A percentile compares a stretch with the other conserved stretches of the same genome.
phyloP scores from a whole-genome alignment of 331 rosid genomes.

The Quercus tomentella region DNA sequence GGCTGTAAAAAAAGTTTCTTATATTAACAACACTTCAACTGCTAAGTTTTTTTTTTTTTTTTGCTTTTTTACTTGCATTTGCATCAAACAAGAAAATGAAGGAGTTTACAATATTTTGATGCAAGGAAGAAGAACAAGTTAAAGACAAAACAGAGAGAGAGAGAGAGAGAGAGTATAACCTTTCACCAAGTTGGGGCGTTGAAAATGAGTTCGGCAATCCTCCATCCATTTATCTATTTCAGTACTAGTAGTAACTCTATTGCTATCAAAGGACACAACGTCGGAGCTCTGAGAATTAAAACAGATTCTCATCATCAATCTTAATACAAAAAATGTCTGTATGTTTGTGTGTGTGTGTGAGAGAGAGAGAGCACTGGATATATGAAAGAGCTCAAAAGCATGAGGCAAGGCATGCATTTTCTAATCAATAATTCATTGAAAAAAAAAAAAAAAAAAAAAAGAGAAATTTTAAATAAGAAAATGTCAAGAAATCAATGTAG shows the following conservation, averaged over 20 bases:
- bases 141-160: neutral
- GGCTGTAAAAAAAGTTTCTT: slow-evolving; percentile 1
- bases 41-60: neutral
- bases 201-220: slow-evolving; percentile 26
- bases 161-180: slow-evolving; percentile 33
- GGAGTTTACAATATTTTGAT: neutral
- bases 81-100: neutral
- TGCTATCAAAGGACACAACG: neutral
- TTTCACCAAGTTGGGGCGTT: slow-evolving; percentile 13
- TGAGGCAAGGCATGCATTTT: neutral
- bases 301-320: neutral
- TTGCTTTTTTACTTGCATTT: too few relatives aligned
- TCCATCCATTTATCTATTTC: slow-evolving; percentile 22
- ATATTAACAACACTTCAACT: slow-evolving; percentile 15
- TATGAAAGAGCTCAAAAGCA: neutral
- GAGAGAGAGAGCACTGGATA: neutral
- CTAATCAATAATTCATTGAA: neutral
- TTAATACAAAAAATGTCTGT: neutral
- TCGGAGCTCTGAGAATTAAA: slow-evolving; percentile 12
- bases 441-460: neutral
- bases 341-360: neutral
- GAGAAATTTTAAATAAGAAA: neutral
- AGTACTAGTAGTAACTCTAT: neutral
- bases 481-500: neutral
- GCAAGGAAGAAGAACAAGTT: neutral